Percentiles rank a stretch among this genome's conserved stretches.
Conservation (phyloP, 345 rosid genomes). For the Hibiscus trionum region DNA sequence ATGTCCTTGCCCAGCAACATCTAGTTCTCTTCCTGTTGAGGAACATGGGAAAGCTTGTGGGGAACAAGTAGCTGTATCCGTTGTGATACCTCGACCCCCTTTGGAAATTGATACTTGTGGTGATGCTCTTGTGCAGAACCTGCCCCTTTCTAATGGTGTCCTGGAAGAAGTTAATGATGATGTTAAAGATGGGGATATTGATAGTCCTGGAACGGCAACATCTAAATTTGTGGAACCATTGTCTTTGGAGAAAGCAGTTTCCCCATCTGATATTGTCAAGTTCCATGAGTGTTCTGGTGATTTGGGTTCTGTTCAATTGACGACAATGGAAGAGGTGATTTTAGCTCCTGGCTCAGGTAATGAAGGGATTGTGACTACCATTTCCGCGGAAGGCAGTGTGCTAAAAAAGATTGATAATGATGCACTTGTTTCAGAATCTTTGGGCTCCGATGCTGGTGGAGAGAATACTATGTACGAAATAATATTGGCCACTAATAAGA, state of each 20-base stretch:
- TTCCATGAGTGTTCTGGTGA: slow-evolving; percentile 20
- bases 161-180: slow-evolving; percentile 29
- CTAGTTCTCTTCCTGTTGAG: slow-evolving; percentile 25
- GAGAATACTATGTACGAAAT: slow-evolving; percentile 31
- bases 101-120: slow-evolving; percentile 36
- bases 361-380: slow-evolving; percentile 16
- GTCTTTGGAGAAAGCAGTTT: slow-evolving; percentile 17
- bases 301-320: slow-evolving; percentile 17
- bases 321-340: slow-evolving; percentile 11
- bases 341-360: slow-evolving; percentile 11
- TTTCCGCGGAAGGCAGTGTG: slow-evolving; percentile 16
- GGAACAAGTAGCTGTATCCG: slow-evolving; percentile 26
- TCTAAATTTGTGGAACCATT: slow-evolving; percentile 42
- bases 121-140: slow-evolving; percentile 25
- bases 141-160: slow-evolving; percentile 29
- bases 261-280: slow-evolving; percentile 23
- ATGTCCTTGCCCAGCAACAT: slow-evolving; percentile 19
- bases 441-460: slow-evolving; percentile 15
- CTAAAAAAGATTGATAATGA: slow-evolving; percentile 14
- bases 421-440: slow-evolving; percentile 20
- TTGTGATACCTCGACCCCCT: slow-evolving; percentile 27
- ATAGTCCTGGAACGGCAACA: slow-evolving; percentile 64
- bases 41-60: slow-evolving; percentile 19
- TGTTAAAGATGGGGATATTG: slow-evolving; percentile 45
- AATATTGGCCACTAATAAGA: slow-evolving; percentile 56